Evolutionary conservation across 2,329 filamentous ascomycete genomes (phyloP), one percentile per base, ranked within the genome.

Genomic region (Claviceps maximensis): DNA sequence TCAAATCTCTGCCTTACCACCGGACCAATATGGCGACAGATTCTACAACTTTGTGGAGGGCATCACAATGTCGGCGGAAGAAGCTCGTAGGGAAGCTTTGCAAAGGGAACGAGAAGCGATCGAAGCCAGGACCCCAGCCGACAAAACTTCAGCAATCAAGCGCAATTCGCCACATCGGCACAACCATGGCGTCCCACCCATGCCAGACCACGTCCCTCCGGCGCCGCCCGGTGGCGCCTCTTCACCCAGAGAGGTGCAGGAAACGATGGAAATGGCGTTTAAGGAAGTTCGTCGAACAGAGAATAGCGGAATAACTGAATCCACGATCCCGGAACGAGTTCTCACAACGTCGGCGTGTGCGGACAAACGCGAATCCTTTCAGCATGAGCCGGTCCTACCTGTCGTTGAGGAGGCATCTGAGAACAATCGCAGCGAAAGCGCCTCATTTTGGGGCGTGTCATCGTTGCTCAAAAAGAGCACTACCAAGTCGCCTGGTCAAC

Each of bases 391-490:
- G 63, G 77, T 70, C 1, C 71, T 97, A 2, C 91, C 91, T 0
- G 84, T 96, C 10, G 89, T 97, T 7, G 87, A 95, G 59, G 91
- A 97, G 69, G 85, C 82, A n/a, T 86, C 82, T 5, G 91, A 96
- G 67, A 83, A 76, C 52, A 80, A 79, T 61, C 75, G 74, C 23
- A 70, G 71, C 54, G 79, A 77, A 47, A 65, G 46, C 5, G 21
- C n/a, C 8, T 40, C 54, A n/a, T 21, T 27, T 4, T 49, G 52
- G 54, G 72, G 73, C 1, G 55, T 64, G 33, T 74, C 73, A 2
- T 72, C 74, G 0, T 67, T 67, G 19, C 45, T 54, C n/a, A 55
- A 48, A 33, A 52, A 45, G 1, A 48, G 44, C 17, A 76, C 73
- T 55, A 63, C 67, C 53, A 53, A 47, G 41, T 58, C 59, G 42